Percentiles rank a stretch among this genome's conserved stretches.
phyloP scores from a whole-genome alignment of 352 stramenopile genomes.

The Phytophthora citricola region DNA sequence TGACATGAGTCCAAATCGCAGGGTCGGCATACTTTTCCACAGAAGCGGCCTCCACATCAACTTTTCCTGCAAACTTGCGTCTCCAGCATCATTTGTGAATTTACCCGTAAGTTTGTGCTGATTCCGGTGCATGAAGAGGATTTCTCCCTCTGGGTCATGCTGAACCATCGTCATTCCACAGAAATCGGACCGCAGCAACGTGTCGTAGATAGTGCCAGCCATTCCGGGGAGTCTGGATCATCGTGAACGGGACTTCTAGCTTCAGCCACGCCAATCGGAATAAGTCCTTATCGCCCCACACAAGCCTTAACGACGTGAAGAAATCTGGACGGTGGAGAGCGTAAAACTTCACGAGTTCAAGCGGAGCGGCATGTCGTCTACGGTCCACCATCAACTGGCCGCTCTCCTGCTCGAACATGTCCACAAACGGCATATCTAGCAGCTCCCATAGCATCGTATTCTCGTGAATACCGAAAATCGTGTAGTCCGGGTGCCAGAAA shows the following conservation, averaged over 20 bases:
- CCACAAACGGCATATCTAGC: constrained; percentile 45
- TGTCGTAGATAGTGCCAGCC: constrained; percentile 35
- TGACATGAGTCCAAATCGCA: constrained; percentile 69
- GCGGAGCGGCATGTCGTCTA: constrained; percentile 26
- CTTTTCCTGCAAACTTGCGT: constrained; percentile 9
- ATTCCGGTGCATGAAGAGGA: constrained; percentile 66
- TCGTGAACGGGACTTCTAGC: constrained; percentile 47
- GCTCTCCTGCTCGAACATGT: constrained; percentile 58
- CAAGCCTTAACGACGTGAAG: constrained; percentile 40
- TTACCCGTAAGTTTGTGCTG: constrained; percentile 45
- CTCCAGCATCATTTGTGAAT: background rate
- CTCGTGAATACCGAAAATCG: constrained; percentile 57
- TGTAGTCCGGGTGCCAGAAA: constrained; percentile 57
- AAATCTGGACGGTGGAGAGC: constrained; percentile 40
- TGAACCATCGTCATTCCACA: constrained; percentile 56
- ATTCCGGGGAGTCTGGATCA: constrained; percentile 58
- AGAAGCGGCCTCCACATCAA: background rate
- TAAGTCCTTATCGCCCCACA: constrained; percentile 44
- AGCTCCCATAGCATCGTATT: constrained; percentile 59
- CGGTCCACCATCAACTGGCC: constrained; percentile 60
- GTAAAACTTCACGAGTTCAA: constrained; percentile 40
- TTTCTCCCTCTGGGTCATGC: constrained; percentile 34
- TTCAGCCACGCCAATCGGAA: constrained; percentile 70
- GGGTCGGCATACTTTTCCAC: constrained; percentile 35
- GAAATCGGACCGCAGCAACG: constrained; percentile 41